Conservation (phyloP, 768 basidiomycete species). For the Mycena floridula region DNA sequence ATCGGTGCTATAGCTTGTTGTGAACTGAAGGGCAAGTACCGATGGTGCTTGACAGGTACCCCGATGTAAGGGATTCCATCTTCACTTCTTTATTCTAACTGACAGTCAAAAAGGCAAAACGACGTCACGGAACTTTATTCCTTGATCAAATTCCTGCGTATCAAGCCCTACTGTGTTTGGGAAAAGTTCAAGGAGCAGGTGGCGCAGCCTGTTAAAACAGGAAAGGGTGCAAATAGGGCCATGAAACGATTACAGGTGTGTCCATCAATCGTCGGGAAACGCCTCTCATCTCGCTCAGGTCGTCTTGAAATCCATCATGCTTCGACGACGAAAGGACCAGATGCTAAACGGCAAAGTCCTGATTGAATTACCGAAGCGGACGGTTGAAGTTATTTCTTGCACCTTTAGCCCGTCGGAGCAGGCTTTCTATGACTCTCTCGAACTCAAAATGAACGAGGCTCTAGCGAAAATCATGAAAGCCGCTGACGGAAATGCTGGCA, state of each 20-base stretch:
- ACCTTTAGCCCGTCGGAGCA: constrained; percentile 72
- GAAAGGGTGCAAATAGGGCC: constrained; percentile 51
- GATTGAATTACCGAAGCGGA: constrained; percentile 72
- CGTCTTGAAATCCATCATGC: constrained; percentile 82
- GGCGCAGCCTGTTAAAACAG: constrained; percentile 70
- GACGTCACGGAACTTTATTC: constrained; percentile 85
- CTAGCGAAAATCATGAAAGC: constrained; percentile 58
- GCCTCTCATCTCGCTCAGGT: constrained; percentile 33
- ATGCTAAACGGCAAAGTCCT: constrained; percentile 73
- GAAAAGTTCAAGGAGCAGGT: constrained; percentile 74
- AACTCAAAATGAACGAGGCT: constrained; percentile 56
- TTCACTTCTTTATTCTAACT: constrained; percentile 5
- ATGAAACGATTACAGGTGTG: constrained; percentile 84
- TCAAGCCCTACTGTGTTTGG: constrained; percentile 79
- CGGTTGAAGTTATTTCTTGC: constrained; percentile 66
- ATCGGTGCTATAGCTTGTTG: constrained; percentile 77
- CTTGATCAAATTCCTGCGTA: constrained; percentile 80
- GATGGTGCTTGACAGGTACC: constrained; percentile 88
- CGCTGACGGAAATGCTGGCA: constrained; percentile 28
- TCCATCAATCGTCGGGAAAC: background rate
- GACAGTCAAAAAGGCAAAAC: constrained; percentile 61
- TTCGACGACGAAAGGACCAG: constrained; percentile 77
- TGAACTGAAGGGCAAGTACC: constrained; percentile 66
- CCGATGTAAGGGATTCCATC: constrained; percentile 47
- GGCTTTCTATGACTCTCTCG: constrained; percentile 72